Evolutionary conservation across 1,284 basidiomycete genomes (phyloP), one percentile per base, ranked within the genome.

Genomic region (Cryptococcus hybrid): DNA sequence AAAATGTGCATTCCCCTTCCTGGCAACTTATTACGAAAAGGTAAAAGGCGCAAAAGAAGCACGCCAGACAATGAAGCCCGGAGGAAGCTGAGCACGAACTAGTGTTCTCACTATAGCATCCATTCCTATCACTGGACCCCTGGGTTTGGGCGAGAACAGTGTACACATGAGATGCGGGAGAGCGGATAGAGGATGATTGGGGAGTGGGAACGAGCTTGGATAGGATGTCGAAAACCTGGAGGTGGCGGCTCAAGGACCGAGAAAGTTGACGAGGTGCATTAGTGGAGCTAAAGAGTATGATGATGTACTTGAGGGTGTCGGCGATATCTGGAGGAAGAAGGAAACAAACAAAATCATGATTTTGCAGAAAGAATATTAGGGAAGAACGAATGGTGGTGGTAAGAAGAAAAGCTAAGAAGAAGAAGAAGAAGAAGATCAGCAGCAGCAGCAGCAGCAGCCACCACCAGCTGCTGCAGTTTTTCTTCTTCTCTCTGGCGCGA

Each of bases 111-210:
- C 58, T 74, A 46, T 75, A 56, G 73, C 73, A 74, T 67, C 66
- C 65, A 66, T 73, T 74, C 68, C 68, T 68, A 68, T 75, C 70
- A 68, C 68, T 73, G 64, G 55, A 60, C 68, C 69, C 63, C 69
- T 68, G 56, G 66, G 57, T 49, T 51, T 58, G 35, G 55, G 62
- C 48, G 65, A 67, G 70, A 66, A 59, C 68, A 73, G 69, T 68
- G 69, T 75, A 75, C 73, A 75, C 73, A 71, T 64, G 62, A 57
- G 62, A 66, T 68, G 68, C 68, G 48, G 45, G 34, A n/a, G 5
- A 15, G 35, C 47, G 34, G 15, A 12, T 13, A 15, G 3, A 30
- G 37, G 18, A 36, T 11, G 11, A 1, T 2, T 11, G 5, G 12
- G 9, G n/a, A 13, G 30, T 35, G 46, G 24, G 5, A 35, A 13